Conservation (phyloP, 169 alveolate species). For the Miamiensis avidus region DNA sequence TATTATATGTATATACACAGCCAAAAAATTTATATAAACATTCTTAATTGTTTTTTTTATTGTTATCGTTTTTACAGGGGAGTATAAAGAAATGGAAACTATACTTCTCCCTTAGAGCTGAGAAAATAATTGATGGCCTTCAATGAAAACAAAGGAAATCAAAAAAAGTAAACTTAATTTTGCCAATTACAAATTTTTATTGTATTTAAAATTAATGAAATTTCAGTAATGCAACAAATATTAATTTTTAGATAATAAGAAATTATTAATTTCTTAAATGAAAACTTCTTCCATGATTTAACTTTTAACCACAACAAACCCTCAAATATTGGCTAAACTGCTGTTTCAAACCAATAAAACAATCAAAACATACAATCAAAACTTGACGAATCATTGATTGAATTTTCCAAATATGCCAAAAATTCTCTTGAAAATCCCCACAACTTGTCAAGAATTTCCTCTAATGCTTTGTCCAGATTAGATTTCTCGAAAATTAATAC, state of each 20-base stretch:
- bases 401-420: not conserved
- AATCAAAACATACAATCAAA: not conserved
- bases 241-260: not conserved
- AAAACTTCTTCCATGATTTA: not conserved
- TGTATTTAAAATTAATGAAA: too few relatives aligned
- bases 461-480: not conserved
- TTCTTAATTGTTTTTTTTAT: too few relatives aligned
- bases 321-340: not conserved
- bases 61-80: too few relatives aligned
- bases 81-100: too few relatives aligned
- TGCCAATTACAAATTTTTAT: too few relatives aligned
- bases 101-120: too few relatives aligned
- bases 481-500: not conserved
- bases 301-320: not conserved
- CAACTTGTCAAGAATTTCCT: not conserved
- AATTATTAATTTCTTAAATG: not conserved
- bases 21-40: too few relatives aligned
- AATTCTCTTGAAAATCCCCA: not conserved
- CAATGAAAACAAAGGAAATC: too few relatives aligned
- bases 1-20: too few relatives aligned
- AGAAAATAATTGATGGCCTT: too few relatives aligned
- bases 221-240: too few relatives aligned
- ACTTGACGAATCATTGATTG: not conserved
- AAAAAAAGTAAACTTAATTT: too few relatives aligned
- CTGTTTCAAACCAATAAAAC: not conserved